These are phyloP conservation scores for Salix brachista DNA, from an alignment of 345 rosid species.

Conservation along the genomic window DNA sequence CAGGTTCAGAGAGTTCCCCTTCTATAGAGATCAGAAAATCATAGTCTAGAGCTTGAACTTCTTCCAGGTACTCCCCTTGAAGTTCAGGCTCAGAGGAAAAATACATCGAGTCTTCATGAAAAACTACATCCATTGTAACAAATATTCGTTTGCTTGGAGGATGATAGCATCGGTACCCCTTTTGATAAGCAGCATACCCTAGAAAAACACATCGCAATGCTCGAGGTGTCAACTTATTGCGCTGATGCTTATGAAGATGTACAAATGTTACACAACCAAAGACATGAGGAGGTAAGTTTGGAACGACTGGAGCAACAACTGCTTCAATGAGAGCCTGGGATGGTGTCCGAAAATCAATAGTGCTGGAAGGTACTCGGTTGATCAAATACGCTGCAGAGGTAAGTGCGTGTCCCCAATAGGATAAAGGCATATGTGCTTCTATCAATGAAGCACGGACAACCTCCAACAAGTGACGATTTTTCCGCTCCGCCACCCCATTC, in stretches of 20 bases:
- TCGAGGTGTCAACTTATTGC: background rate
- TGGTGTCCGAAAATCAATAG: too few species aligned
- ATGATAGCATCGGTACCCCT: background rate
- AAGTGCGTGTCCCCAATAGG: background rate
- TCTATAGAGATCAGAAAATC: too few species aligned
- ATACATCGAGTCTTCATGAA: background rate
- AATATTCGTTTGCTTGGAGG: background rate
- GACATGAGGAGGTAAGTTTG: background rate
- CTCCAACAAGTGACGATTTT: background rate
- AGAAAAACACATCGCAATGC: background rate
- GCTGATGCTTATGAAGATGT: background rate
- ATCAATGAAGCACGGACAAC: background rate
- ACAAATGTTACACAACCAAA: background rate
- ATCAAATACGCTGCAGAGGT: too few species aligned
- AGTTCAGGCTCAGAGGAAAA: background rate
- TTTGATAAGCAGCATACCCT: background rate
- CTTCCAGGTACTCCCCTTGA: background rate
- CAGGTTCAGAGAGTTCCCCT: too few species aligned
- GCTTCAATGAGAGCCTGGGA: too few species aligned
- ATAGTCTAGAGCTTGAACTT: background rate
- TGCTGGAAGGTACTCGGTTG: too few species aligned
- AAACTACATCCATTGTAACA: background rate
- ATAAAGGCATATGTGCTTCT: background rate
- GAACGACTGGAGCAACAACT: too few species aligned
- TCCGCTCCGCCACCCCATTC: background rate